Evolutionary conservation across 768 basidiomycete species (phyloP), one percentile per base, ranked within the genome.

Genomic region (Termitomyces sp.): DNA sequence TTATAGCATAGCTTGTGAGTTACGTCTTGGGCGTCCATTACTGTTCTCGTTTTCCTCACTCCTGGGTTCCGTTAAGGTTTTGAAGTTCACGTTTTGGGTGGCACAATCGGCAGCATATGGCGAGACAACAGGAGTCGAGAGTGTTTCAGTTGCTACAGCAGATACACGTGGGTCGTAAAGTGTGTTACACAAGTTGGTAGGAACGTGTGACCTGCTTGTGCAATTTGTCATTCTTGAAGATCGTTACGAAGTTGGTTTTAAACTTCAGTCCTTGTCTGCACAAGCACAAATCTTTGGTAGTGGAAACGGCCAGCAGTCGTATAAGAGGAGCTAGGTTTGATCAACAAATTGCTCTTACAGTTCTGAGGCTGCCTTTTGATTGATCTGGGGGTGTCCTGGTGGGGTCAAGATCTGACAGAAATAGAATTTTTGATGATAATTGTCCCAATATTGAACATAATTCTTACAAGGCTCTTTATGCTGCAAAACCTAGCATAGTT

Each of bases 1-100:
- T 94, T 51, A 88, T 89, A 2, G 90, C 52, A 88, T 89, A 2
- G 90, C 88, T 0, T 51, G 53, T n/a, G 51, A 48, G 50, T 36
- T 51, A 35, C 59, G 30, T 10, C 3, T 24, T 16, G 45, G 20
- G 5, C 35, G 50, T 30, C 54, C 57, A 16, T 38, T 46, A 36
- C 51, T 38, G 13, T 26, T 51, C 22, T 40, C 43, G 35, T 33
- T 49, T 32, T n/a, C 22, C 13, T 7, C 49, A n/a, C 18, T 18
- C 18, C 26, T 40, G 11, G 45, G 33, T 30, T 50, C 4, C 18
- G 32, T n/a, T 13, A 18, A 28, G 36, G 52, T 9, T 14, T 4
- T 9, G 30, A 30, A 30, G 6, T 48, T 30, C 3, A 4, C 3
- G 18, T 43, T 32, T 18, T 1, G 18, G 2, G 5, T 10, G 10